phyloP scores from a whole-genome alignment of 345 rosid genomes.

The Arabidopsis arenosa region DNA sequence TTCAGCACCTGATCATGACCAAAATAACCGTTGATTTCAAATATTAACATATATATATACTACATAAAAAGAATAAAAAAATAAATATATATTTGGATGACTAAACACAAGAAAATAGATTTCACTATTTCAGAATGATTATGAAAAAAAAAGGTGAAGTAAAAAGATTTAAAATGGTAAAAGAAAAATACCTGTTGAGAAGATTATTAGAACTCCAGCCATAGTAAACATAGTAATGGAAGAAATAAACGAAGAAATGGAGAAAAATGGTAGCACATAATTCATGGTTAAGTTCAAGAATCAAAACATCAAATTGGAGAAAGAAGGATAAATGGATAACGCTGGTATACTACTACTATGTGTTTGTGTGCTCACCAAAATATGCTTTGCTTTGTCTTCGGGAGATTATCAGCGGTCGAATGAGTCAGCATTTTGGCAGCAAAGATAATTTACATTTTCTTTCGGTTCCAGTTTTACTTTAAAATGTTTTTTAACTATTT shows the following conservation, averaged over 20 bases:
- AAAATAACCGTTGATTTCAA: constrained; percentile 21
- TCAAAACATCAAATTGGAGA: background rate
- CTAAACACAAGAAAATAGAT: background rate
- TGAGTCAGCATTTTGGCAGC: background rate
- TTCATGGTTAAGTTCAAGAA: constrained; percentile 36
- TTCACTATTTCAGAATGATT: background rate
- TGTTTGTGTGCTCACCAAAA: constrained; percentile 14
- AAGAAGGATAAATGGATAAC: background rate
- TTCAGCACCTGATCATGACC: constrained; percentile 44
- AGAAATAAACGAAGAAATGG: constrained; percentile 8
- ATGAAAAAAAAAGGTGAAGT: constrained; percentile 13
- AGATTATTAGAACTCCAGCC: constrained; percentile 1
- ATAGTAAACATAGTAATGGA: constrained; percentile 9
- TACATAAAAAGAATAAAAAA: background rate
- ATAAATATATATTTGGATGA: background rate
- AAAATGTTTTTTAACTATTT: background rate
- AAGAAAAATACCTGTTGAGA: constrained; percentile 33
- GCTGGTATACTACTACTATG: too few relatives aligned
- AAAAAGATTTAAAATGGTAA: constrained; percentile 11
- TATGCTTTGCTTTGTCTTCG: constrained; percentile 69
- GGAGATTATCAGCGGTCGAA: constrained; percentile 33
- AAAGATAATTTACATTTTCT: background rate
- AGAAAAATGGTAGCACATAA: constrained; percentile 12
- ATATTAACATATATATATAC: background rate
- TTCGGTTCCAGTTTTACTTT: background rate